Evolutionary conservation across 768 basidiomycete genomes (phyloP).

Genomic region (Pleurotus cornucopiae): DNA sequence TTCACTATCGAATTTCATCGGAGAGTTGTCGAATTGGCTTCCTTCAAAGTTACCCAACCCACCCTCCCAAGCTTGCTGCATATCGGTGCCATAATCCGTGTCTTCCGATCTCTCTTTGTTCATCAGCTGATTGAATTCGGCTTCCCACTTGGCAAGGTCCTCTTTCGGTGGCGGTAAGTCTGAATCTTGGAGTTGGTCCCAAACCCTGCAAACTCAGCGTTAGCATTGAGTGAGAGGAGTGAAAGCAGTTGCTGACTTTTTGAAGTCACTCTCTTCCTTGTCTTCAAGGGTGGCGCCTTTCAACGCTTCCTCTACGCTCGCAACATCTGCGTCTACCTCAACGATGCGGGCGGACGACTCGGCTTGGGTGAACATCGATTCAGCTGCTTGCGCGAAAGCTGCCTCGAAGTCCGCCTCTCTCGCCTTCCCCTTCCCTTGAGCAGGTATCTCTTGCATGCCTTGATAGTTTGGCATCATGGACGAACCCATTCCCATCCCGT

Average conservation of each 20-base stretch:
- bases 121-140: constrained; percentile 80
- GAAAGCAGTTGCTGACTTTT: constrained; percentile 37
- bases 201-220: constrained; percentile 39
- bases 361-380: constrained; percentile 43
- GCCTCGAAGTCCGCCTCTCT: constrained; percentile 79
- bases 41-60: constrained; percentile 42
- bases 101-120: constrained; percentile 61
- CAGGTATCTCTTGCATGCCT: constrained; percentile 10
- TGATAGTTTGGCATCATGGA: constrained; percentile 16
- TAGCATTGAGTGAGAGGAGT: neutral
- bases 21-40: constrained; percentile 25
- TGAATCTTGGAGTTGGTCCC: constrained; percentile 58
- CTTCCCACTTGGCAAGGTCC: constrained; percentile 78
- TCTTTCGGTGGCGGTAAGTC: constrained; percentile 52
- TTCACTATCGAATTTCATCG: constrained; percentile 23
- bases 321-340: constrained; percentile 43
- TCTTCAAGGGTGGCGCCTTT: constrained; percentile 30
- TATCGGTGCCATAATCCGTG: constrained; percentile 54
- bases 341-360: constrained; percentile 44
- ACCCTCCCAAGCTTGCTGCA: constrained; percentile 63
- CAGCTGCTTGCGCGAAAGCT: constrained; percentile 68
- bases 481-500: constrained; percentile 25
- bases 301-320: constrained; percentile 34
- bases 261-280: constrained; percentile 37
- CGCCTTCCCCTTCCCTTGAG: constrained; percentile 62